These are phyloP conservation scores for Helicocarpus griseus DNA, from an alignment of 2,329 filamentous ascomycete genomes.

Conservation along the genomic window DNA sequence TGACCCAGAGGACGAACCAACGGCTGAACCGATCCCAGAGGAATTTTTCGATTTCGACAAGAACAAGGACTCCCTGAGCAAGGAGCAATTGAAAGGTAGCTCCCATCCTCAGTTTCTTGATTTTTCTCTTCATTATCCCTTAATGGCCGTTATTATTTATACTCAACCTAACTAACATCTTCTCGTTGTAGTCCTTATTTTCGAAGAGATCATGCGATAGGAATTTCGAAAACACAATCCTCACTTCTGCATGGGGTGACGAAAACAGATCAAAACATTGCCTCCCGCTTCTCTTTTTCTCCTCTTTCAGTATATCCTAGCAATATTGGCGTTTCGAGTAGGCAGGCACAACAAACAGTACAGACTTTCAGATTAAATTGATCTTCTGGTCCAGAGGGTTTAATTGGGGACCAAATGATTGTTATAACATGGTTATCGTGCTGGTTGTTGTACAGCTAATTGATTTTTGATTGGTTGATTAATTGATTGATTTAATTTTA, in stretches of 20 bases:
- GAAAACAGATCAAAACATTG: not conserved
- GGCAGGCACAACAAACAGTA: not conserved
- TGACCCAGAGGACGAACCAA: constrained; percentile 96
- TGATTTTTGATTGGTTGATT: not conserved
- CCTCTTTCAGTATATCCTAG: not conserved
- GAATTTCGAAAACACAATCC: not conserved
- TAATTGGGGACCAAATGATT: not conserved
- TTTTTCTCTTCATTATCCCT: not conserved
- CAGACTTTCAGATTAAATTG: not conserved
- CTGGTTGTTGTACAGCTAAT: not conserved
- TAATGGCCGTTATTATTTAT: not conserved
- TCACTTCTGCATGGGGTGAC: not conserved
- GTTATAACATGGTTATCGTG: not conserved
- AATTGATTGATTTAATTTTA: not conserved
- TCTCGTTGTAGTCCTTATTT: constrained; percentile 60
- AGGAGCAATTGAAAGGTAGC: constrained; percentile 88
- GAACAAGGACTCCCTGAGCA: constrained; percentile 97
- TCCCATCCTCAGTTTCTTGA: not conserved
- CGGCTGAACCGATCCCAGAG: constrained; percentile 89
- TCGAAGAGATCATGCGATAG: constrained; percentile 86
- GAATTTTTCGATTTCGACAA: constrained; percentile 99
- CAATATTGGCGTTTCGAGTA: not conserved
- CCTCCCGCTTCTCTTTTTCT: not conserved
- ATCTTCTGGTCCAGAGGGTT: not conserved
- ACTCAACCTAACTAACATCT: constrained; percentile 12